These are phyloP conservation scores for Aspergillus cristatus DNA, from an alignment of 495 filamentous ascomycete genomes.

Conservation along the genomic window DNA sequence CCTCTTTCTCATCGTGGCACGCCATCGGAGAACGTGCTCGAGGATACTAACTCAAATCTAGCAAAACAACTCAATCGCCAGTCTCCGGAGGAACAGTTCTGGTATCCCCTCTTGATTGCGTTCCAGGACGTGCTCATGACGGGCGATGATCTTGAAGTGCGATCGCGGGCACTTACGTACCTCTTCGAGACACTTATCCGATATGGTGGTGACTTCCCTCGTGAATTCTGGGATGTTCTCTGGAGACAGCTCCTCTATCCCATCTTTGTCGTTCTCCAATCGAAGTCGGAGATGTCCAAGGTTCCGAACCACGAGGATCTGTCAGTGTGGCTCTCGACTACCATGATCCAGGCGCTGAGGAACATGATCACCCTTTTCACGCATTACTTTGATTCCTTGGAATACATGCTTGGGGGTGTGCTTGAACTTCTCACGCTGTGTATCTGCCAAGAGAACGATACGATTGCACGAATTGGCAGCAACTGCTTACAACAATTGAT, in stretches of 20 bases:
- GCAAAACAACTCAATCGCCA: constrained; percentile 42
- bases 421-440: constrained; percentile 87
- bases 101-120: constrained; percentile 95
- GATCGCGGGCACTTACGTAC: constrained; percentile 82
- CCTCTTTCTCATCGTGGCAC: constrained; percentile 59
- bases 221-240: constrained; percentile 96
- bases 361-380: constrained; percentile 99
- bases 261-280: constrained; percentile 96
- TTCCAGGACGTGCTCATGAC: constrained; percentile 99
- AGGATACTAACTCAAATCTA: constrained; percentile 38
- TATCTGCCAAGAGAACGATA: constrained; percentile 99
- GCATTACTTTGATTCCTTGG: constrained; percentile 90
- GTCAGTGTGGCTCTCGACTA: constrained; percentile 98
- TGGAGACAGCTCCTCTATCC: constrained; percentile 95
- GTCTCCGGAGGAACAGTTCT: constrained; percentile 91
- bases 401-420: constrained; percentile 95
- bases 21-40: constrained; percentile 28
- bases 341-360: constrained; percentile 95
- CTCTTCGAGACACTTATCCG: constrained; percentile 87
- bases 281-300: constrained; percentile 90
- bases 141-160: constrained; percentile 94
- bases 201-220: constrained; percentile 84
- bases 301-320: constrained; percentile 88
- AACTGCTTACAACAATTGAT: constrained; percentile 96
- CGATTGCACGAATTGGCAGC: constrained; percentile 93